Conservation (phyloP, 2,329 filamentous ascomycete species). For the Neoarthrinium moseri region DNA sequence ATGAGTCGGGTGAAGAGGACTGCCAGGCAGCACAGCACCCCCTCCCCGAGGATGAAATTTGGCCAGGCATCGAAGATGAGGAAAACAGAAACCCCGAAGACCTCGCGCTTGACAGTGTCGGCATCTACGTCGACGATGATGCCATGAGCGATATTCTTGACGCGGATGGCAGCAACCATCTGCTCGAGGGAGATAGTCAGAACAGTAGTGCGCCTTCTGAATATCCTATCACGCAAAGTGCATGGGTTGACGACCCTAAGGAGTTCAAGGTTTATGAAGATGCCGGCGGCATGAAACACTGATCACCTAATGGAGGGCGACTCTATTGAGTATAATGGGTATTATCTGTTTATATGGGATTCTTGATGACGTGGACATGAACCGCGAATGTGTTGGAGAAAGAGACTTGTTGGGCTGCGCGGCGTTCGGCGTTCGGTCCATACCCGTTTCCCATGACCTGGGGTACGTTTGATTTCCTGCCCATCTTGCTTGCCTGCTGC, state of each 20-base stretch:
- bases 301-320: neutral
- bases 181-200: slow-evolving; percentile 34
- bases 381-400: too few relatives aligned
- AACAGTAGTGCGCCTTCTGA: slow-evolving; percentile 54
- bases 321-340: too few relatives aligned
- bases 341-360: too few relatives aligned
- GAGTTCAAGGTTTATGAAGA: slow-evolving; percentile 16
- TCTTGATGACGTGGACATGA: too few relatives aligned
- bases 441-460: too few relatives aligned
- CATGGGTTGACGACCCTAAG: slow-evolving; percentile 26
- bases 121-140: slow-evolving; percentile 11
- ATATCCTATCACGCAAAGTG: slow-evolving; percentile 51
- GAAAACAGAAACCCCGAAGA: slow-evolving; percentile 49
- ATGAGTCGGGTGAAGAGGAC: slow-evolving; percentile 18
- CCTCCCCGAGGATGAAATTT: slow-evolving; percentile 52
- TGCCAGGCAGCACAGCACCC: slow-evolving; percentile 27
- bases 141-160: slow-evolving; percentile 22
- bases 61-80: slow-evolving; percentile 56
- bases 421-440: too few relatives aligned
- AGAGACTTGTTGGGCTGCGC: too few relatives aligned
- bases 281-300: neutral
- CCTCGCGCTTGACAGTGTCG: slow-evolving; percentile 7
- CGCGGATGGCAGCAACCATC: slow-evolving; percentile 23
- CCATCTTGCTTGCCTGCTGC: too few relatives aligned
- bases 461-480: too few relatives aligned